Percentiles rank a stretch among this genome's conserved stretches.
Conservation (phyloP, 2,329 filamentous ascomycete genomes). For the Neonectria faginata region DNA sequence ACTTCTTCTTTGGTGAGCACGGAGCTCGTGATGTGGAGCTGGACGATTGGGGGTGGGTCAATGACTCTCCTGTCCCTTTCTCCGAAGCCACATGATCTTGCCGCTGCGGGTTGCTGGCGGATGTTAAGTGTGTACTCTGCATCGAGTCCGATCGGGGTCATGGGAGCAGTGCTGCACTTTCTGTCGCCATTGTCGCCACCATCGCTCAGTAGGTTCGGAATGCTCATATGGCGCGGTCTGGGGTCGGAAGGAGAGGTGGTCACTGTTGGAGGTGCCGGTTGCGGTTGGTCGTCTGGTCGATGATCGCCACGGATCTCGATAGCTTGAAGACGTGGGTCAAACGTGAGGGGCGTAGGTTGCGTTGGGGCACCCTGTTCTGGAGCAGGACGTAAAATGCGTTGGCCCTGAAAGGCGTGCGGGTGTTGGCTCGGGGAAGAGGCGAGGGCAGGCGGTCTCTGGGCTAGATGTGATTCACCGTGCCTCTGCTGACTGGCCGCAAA, state of each 20-base stretch:
- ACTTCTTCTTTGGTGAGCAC: conserved; percentile 66
- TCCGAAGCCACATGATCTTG: conserved; percentile 84
- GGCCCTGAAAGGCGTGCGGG: conserved; percentile 27
- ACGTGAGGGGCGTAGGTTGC: conserved; percentile 17
- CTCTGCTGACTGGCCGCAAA: conserved; percentile 27
- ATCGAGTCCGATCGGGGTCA: conserved; percentile 20
- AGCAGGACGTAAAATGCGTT: conserved; percentile 18
- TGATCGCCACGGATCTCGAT: conserved; percentile 15
- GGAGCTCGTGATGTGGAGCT: conserved; percentile 74
- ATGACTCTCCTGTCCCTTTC: conserved; percentile 85
- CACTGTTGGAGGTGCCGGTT: conserved; percentile 20
- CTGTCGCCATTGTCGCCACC: not conserved
- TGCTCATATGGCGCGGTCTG: conserved; percentile 42
- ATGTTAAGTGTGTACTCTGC: conserved; percentile 58
- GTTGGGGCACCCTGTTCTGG: conserved; percentile 24
- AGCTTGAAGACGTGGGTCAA: conserved; percentile 22
- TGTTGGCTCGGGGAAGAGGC: conserved; percentile 12
- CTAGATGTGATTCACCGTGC: conserved; percentile 14
- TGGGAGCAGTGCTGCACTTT: conserved; percentile 8
- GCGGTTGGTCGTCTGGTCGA: conserved; percentile 19
- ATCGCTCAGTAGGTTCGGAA: conserved; percentile 37
- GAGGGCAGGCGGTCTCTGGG: conserved; percentile 20
- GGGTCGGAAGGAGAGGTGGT: conserved; percentile 30
- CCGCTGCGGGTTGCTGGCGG: conserved; percentile 82
- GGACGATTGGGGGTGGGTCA: conserved; percentile 85